phyloP scores from a whole-genome alignment of 164 flowering plant species.

The Akebia trifoliata region DNA sequence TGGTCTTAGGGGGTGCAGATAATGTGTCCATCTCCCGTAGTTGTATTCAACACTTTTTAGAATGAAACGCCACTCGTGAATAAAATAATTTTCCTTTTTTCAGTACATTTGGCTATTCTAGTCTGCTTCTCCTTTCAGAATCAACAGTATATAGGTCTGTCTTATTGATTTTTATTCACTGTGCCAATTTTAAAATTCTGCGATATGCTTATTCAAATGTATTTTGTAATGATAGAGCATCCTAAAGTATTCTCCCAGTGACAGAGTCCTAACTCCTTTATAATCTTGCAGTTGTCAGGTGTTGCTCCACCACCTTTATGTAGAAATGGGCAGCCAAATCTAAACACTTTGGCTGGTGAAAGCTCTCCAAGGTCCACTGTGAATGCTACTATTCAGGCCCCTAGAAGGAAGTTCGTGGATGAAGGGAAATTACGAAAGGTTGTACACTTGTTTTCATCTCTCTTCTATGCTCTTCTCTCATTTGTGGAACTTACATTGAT shows the following conservation, averaged over 20 bases:
- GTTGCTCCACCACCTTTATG: conserved; percentile 84
- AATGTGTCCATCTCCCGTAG: neutral
- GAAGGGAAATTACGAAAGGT: conserved; percentile 99
- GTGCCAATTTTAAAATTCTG: neutral
- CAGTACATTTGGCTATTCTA: too few species aligned
- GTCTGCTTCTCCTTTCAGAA: neutral
- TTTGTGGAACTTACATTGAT: neutral
- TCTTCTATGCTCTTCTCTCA: neutral
- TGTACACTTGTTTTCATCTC: neutral
- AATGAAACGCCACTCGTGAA: neutral
- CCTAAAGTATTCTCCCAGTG: neutral
- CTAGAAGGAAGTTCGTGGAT: conserved; percentile 88
- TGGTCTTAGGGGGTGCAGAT: neutral
- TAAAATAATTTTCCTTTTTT: too few species aligned
- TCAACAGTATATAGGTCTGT: neutral
- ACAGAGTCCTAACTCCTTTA: conserved; percentile 4
- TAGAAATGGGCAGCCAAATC: conserved; percentile 59
- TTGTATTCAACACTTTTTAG: neutral
- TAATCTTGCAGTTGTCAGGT: conserved; percentile 57
- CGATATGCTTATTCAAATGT: neutral
- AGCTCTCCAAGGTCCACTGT: conserved; percentile 62
- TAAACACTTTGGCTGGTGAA: conserved; percentile 36
- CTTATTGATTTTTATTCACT: neutral
- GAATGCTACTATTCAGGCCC: conserved; percentile 72
- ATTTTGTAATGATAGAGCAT: neutral